These are phyloP conservation scores for Verticillium alfalfae DNA, from an alignment of 2,329 filamentous ascomycete species.

Conservation along the genomic window DNA sequence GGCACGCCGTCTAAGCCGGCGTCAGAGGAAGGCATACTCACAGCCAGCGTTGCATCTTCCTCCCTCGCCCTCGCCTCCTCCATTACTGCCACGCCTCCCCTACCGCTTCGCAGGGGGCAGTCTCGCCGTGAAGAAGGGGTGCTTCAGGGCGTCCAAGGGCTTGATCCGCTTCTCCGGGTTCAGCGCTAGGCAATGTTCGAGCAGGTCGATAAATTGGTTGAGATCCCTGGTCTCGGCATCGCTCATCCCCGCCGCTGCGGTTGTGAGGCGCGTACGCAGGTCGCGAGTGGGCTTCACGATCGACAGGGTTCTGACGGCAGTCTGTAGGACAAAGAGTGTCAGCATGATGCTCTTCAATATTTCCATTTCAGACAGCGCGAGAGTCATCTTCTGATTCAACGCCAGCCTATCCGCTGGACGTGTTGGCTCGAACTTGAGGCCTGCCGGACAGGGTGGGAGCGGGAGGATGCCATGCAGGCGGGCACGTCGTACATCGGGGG, in stretches of 20 bases:
- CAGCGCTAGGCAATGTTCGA: slow-evolving; percentile 82
- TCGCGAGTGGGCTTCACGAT: slow-evolving; percentile 75
- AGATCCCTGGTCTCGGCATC: slow-evolving; percentile 73
- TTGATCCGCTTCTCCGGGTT: slow-evolving; percentile 92
- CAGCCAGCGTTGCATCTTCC: too few species aligned
- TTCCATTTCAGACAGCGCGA: not conserved
- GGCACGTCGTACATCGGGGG: not conserved
- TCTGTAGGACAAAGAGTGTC: slow-evolving; percentile 34
- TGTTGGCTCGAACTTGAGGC: not conserved
- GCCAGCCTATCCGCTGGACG: not conserved
- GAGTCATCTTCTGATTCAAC: not conserved
- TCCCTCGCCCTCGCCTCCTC: not conserved
- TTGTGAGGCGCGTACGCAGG: slow-evolving; percentile 72
- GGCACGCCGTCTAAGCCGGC: too few species aligned
- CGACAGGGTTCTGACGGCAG: slow-evolving; percentile 60
- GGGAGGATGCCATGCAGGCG: not conserved
- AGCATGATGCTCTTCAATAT: slow-evolving; percentile 2
- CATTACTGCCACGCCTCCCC: slow-evolving; percentile 1
- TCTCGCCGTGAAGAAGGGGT: slow-evolving; percentile 71
- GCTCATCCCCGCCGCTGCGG: slow-evolving; percentile 67
- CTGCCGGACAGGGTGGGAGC: not conserved
- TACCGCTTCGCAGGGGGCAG: slow-evolving; percentile 17
- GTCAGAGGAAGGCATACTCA: too few species aligned
- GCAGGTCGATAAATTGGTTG: slow-evolving; percentile 75
- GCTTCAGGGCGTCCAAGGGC: slow-evolving; percentile 77